phyloP scores from a whole-genome alignment of 441 rosid genomes.

The Corymbia calophylla region DNA sequence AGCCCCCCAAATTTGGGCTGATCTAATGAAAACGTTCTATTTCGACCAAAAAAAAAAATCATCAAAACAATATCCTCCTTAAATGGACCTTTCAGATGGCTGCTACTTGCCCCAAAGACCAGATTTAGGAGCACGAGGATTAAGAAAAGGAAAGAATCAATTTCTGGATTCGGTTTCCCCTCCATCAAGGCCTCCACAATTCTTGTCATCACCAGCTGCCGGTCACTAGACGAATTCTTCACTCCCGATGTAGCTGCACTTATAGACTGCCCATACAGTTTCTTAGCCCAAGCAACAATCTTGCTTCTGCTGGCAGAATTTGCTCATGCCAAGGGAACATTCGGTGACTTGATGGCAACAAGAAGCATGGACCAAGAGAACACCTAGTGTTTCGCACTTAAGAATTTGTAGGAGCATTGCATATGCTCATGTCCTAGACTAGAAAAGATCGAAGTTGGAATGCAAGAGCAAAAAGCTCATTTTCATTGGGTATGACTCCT shows the following conservation, averaged over 20 bases:
- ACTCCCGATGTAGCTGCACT: conserved; percentile 95
- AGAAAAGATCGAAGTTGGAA: too few species aligned
- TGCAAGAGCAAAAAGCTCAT: too few species aligned
- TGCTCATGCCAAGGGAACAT: conserved; percentile 80
- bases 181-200: conserved; percentile 90
- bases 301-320: conserved; percentile 84
- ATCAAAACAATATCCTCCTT: conserved; percentile 91
- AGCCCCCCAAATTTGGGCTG: too few species aligned
- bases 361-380: too few species aligned
- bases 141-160: conserved; percentile 74
- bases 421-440: too few species aligned
- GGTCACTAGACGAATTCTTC: conserved; percentile 76
- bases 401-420: too few species aligned
- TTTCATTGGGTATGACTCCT: too few species aligned
- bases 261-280: conserved; percentile 77
- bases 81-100: conserved; percentile 74
- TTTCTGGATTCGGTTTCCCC: conserved; percentile 83
- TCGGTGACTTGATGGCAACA: conserved; percentile 44
- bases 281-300: conserved; percentile 98
- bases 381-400: too few species aligned
- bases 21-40: too few species aligned
- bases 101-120: conserved; percentile 47
- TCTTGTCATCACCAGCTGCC: conserved; percentile 80
- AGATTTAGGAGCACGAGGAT: conserved; percentile 92
- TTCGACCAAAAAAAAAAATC: too few species aligned